These are phyloP conservation scores for Epichloe hybrida DNA, from an alignment of 2,329 filamentous ascomycete genomes.

Conservation along the genomic window DNA sequence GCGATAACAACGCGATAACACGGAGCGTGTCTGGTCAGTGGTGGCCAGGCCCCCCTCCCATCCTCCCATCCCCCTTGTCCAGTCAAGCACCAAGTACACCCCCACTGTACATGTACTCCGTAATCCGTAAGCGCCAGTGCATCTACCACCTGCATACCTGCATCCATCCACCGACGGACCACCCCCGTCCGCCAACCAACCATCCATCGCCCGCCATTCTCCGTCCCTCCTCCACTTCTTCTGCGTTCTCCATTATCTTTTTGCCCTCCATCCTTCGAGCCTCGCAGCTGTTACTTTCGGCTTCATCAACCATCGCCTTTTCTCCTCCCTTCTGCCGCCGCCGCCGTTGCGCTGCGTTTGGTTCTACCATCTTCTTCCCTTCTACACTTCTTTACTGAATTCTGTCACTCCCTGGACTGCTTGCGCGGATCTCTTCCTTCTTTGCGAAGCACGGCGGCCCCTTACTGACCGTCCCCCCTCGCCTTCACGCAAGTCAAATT, in stretches of 20 bases:
- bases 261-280: slow-evolving; percentile 3
- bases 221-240: slow-evolving; percentile 5
- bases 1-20: too few species aligned
- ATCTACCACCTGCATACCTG: neutral
- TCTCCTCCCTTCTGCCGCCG: slow-evolving; percentile 1
- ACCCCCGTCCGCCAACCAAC: slow-evolving; percentile 3
- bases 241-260: slow-evolving; percentile 6
- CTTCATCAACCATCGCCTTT: slow-evolving; percentile 1
- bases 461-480: neutral
- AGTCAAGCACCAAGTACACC: neutral
- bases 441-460: slow-evolving; percentile 2
- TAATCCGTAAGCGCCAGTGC: neutral
- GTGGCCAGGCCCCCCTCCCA: neutral
- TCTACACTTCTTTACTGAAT: neutral
- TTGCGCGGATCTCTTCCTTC: neutral
- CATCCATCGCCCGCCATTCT: slow-evolving; percentile 3
- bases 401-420: neutral
- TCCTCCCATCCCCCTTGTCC: neutral
- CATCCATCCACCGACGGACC: neutral
- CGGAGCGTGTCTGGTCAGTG: too few species aligned
- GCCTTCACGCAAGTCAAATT: slow-evolving; percentile 9
- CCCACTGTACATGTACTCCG: too few species aligned
- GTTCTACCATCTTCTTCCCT: neutral
- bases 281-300: slow-evolving; percentile 2
- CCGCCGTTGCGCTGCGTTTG: neutral